Conservation (phyloP, 1,284 basidiomycete species). For the Pseudozyma sp. region DNA sequence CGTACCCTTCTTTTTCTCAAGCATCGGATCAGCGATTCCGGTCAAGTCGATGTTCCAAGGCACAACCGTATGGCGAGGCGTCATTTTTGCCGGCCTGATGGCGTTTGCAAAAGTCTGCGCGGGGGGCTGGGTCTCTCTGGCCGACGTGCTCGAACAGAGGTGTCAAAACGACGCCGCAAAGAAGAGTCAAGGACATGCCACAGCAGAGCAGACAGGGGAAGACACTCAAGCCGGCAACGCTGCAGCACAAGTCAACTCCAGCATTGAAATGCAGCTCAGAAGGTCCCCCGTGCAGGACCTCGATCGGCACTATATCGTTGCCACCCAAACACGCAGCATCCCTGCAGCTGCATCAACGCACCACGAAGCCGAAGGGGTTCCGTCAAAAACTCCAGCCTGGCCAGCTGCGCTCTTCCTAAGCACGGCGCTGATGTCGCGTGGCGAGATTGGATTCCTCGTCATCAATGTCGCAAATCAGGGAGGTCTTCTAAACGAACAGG, state of each 20-base stretch:
- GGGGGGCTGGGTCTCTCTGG: conserved; percentile 69
- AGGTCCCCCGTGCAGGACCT: too few relatives aligned
- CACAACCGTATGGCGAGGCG: conserved; percentile 72
- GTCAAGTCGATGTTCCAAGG: conserved; percentile 72
- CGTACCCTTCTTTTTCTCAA: conserved; percentile 74
- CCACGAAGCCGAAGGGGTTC: too few relatives aligned
- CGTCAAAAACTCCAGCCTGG: conserved; percentile 7
- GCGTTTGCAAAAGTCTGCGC: conserved; percentile 71
- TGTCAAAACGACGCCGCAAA: not conserved
- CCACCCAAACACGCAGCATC: too few relatives aligned
- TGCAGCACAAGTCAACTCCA: too few relatives aligned
- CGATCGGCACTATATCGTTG: too few relatives aligned
- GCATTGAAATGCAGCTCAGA: conserved; percentile 9
- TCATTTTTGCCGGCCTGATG: conserved; percentile 73
- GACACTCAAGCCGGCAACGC: not conserved
- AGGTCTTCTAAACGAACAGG: conserved; percentile 21
- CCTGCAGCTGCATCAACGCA: too few relatives aligned
- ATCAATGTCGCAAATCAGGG: conserved; percentile 38
- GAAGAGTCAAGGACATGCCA: not conserved
- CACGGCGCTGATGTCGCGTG: conserved; percentile 72
- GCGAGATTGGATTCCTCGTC: conserved; percentile 72
- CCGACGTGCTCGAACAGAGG: conserved; percentile 32
- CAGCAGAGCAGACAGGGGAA: not conserved
- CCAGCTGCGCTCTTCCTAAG: conserved; percentile 69
- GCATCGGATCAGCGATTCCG: conserved; percentile 74